phyloP scores from a whole-genome alignment of 2,329 filamentous ascomycete species.

The Xylariomycetidae sp. region DNA sequence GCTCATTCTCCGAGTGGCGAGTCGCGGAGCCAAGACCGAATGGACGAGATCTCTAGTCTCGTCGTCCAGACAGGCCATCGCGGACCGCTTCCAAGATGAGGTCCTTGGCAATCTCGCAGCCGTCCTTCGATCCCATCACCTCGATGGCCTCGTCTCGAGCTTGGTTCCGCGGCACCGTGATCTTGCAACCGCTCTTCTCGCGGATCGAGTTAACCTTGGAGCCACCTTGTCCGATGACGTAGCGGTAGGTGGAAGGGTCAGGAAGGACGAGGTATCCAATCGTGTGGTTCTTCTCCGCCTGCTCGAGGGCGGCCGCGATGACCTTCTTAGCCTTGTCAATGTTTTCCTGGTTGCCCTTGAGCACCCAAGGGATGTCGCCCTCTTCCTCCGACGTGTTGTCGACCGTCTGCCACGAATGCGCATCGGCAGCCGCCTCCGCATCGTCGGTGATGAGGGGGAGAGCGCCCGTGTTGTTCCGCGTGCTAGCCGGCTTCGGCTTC shows the following conservation, averaged over 20 bases:
- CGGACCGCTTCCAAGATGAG: slow-evolving; percentile 80
- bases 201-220: slow-evolving; percentile 90
- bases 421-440: slow-evolving; percentile 54
- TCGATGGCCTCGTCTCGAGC: slow-evolving; percentile 76
- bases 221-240: slow-evolving; percentile 83
- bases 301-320: slow-evolving; percentile 66
- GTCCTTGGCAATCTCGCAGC: slow-evolving; percentile 80
- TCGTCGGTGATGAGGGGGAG: slow-evolving; percentile 95
- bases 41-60: slow-evolving; percentile 22
- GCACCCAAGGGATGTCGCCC: slow-evolving; percentile 81
- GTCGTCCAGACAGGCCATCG: slow-evolving; percentile 39
- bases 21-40: no score
- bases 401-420: slow-evolving; percentile 79
- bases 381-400: slow-evolving; percentile 55
- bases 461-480: slow-evolving; percentile 52
- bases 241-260: slow-evolving; percentile 82
- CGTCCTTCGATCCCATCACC: slow-evolving; percentile 72
- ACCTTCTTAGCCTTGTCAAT: slow-evolving; percentile 74
- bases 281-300: slow-evolving; percentile 61
- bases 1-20: no score
- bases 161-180: slow-evolving; percentile 85
- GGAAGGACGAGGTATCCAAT: slow-evolving; percentile 86
- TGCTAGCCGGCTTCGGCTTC: slow-evolving; percentile 51
- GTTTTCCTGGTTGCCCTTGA: slow-evolving; percentile 72
- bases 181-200: slow-evolving; percentile 86